Evolutionary conservation across 2,329 filamentous ascomycete genomes (phyloP), one percentile per base, ranked within the genome.

Genomic region (Colletotrichum navitas): DNA sequence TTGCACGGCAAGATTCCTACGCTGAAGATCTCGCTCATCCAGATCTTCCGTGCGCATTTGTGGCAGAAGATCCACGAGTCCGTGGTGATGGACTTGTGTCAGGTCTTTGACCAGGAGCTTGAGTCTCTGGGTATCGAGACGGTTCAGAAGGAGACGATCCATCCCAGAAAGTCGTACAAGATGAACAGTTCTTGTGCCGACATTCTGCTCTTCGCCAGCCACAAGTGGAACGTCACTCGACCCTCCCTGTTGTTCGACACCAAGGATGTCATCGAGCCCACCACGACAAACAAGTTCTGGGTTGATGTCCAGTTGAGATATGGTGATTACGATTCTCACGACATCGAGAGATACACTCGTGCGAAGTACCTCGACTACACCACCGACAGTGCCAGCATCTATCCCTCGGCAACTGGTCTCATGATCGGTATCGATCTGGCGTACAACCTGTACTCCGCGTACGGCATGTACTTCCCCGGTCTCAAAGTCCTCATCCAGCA

Each of bases 61-160:
- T 99, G 96, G 96, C 96, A 99, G 82, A 99, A 99, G 87, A 98
- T 99, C 58, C 97, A 99, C 82, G 96, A 99, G 82, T 97, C 93
- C 0, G 95, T 98, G 0, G 95, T 98, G 43, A 99, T 99, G 96
- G 96, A 99, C 86, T 83, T 99, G 78, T 98, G 96, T 77, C 97
- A 99, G 80, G 96, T 99, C 18, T 97, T 99, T 76, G 96, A 99
- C 76, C 95, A 98, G 79, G 96, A 99, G 80, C 85, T 99, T 54
- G 96, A 99, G 81, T 94, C 96, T 41, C 86, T 99, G 5, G 95
- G 95, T 45, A 98, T 99, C 70, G 96, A 99, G 82, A 97, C 94
- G 2, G 96, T 98, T 5, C 96, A 99, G 80, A 99, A 99, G 83
- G 96, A 99, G 85, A 98, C 96, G 0, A 99, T 99, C 71, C 96